A percentile compares a stretch with the other conserved stretches of the same genome.
Evolutionary conservation across 2,329 filamentous ascomycete species (phyloP).

Genomic region (Fusarium sp.): DNA sequence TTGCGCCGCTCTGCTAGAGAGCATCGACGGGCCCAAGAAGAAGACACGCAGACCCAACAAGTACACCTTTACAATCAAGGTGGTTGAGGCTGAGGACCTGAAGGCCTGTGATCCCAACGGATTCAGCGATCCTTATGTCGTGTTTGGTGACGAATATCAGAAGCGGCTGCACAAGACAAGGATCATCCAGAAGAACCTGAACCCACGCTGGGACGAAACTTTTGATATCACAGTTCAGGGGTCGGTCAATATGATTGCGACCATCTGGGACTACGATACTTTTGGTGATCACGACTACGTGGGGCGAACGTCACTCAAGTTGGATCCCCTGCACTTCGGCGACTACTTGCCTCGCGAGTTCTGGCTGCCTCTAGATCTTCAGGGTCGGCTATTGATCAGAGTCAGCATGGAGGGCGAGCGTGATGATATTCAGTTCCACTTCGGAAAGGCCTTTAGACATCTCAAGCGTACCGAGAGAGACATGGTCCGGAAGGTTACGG

Average conservation of each 20-base stretch:
- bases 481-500: constrained; percentile 97
- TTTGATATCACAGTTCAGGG: constrained; percentile 94
- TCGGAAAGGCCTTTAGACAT: constrained; percentile 94
- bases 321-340: constrained; percentile 97
- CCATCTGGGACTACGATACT: constrained; percentile 97
- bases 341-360: constrained; percentile 96
- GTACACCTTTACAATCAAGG: constrained; percentile 98
- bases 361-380: constrained; percentile 96
- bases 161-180: constrained; percentile 95
- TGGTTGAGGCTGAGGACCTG: constrained; percentile 95
- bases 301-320: constrained; percentile 92
- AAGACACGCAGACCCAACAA: constrained; percentile 74
- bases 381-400: constrained; percentile 84
- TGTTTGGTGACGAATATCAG: constrained; percentile 96
- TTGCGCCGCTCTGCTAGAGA: constrained; percentile 82
- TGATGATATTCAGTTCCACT: constrained; percentile 98
- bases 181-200: constrained; percentile 87
- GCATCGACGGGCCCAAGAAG: constrained; percentile 73
- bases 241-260: constrained; percentile 92
- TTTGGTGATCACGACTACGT: constrained; percentile 98
- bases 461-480: constrained; percentile 95
- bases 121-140: constrained; percentile 94
- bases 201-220: constrained; percentile 96
- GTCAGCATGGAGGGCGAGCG: constrained; percentile 99
- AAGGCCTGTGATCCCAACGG: constrained; percentile 98